Evolutionary conservation across 208 protist genomes (phyloP).

Genomic region (Crithidia mellificae): DNA sequence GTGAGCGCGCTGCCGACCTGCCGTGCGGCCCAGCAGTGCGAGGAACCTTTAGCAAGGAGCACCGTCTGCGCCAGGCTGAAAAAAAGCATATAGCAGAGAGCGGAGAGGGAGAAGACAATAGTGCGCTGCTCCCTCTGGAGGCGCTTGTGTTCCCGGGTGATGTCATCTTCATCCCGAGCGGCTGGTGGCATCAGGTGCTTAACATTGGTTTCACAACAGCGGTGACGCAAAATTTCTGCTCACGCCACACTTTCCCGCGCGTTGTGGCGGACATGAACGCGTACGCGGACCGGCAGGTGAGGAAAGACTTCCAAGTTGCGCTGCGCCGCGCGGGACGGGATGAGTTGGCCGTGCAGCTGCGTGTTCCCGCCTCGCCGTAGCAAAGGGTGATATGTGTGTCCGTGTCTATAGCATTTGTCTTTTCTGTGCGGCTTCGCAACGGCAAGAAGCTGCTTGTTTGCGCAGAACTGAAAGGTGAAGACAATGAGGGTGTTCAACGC

Average conservation of each 20-base stretch:
- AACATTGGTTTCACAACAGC: constrained; percentile 88
- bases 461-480: no score
- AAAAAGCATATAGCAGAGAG: no score
- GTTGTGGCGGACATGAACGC: constrained; percentile 53
- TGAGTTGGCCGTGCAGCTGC: constrained; percentile 15
- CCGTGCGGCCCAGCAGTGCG: no score
- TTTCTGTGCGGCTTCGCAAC: no score
- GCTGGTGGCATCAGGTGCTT: constrained; percentile 92
- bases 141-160: constrained; percentile 87
- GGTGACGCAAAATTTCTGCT: constrained; percentile 93
- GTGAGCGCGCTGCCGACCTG: constrained; percentile 68
- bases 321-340: constrained; percentile 4
- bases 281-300: constrained; percentile 16
- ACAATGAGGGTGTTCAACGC: no score
- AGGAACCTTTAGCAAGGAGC: no score
- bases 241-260: constrained; percentile 63
- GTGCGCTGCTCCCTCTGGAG: no score
- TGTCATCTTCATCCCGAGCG: constrained; percentile 89
- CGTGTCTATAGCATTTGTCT: no score
- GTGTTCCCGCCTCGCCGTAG: background rate
- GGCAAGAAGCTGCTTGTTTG: no score
- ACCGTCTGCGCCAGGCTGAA: no score
- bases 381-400: no score
- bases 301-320: constrained; percentile 18
- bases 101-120: no score